phyloP scores from a whole-genome alignment of 2,329 filamentous ascomycete genomes.

The Microsporum ferrugineum region DNA sequence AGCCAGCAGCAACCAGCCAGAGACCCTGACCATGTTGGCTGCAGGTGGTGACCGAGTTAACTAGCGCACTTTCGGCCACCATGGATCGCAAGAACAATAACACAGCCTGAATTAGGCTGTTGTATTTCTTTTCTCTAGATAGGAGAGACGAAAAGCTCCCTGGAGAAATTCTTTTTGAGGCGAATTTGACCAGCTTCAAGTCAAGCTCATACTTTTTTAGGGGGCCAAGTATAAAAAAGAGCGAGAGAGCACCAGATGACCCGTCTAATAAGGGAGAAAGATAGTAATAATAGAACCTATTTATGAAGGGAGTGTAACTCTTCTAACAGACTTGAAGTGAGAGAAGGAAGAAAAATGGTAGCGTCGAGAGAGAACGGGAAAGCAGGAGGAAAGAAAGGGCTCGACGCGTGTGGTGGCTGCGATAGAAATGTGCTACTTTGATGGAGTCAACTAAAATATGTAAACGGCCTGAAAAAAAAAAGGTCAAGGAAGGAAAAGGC shows the following conservation, averaged over 20 bases:
- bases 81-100: background rate
- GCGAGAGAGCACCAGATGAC: background rate
- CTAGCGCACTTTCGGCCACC: slow-evolving; percentile 2
- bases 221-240: background rate
- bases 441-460: too few species aligned
- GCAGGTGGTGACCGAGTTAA: slow-evolving; percentile 6
- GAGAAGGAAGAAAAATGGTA: too few species aligned
- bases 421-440: background rate
- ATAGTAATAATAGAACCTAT: background rate
- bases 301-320: background rate
- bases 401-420: background rate
- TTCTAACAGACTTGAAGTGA: background rate
- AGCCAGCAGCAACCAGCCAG: slow-evolving; percentile 34
- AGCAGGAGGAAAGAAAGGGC: background rate
- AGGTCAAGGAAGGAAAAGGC: background rate
- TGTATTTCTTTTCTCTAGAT: background rate
- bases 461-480: background rate
- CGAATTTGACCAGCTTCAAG: background rate
- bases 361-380: background rate
- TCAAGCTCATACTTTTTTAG: background rate
- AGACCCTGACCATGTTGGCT: slow-evolving; percentile 11
- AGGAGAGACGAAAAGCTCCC: background rate
- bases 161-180: background rate
- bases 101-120: background rate
- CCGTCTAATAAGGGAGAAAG: background rate